Conservation (phyloP, 1,284 basidiomycete species). For the Ganoderma sinense region DNA sequence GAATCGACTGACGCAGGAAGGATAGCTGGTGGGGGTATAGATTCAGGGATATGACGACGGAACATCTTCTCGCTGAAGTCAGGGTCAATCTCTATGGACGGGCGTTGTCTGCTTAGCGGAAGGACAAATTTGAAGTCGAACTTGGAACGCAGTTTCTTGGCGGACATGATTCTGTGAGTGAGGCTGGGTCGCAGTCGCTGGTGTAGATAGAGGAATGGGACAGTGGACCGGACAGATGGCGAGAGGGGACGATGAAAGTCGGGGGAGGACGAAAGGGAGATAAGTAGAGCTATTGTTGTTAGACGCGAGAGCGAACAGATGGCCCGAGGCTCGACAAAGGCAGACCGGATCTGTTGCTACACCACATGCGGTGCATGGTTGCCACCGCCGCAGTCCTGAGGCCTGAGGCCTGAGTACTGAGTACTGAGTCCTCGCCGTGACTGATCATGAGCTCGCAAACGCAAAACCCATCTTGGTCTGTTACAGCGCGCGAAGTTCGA, state of each 20-base stretch:
- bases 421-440: too few species aligned
- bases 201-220: neutral
- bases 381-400: conserved; percentile 15
- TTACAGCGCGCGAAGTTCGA: too few species aligned
- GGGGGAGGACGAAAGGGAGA: neutral
- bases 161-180: conserved; percentile 25
- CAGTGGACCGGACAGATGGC: neutral
- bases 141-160: conserved; percentile 34
- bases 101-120: conserved; percentile 10
- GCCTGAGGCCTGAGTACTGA: too few species aligned
- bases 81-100: conserved; percentile 17
- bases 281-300: conserved; percentile 4
- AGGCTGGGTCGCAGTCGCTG: neutral
- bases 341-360: conserved; percentile 2
- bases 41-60: conserved; percentile 14
- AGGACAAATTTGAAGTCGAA: conserved; percentile 31
- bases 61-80: conserved; percentile 30
- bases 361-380: conserved; percentile 14
- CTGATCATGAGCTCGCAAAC: too few species aligned
- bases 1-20: conserved; percentile 10
- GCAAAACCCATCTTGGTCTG: too few species aligned
- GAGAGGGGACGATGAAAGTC: neutral
- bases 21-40: conserved; percentile 3
- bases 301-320: conserved; percentile 2
- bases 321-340: neutral